phyloP scores from a whole-genome alignment of 495 filamentous ascomycete genomes.

The Penicillium crystallinum region DNA sequence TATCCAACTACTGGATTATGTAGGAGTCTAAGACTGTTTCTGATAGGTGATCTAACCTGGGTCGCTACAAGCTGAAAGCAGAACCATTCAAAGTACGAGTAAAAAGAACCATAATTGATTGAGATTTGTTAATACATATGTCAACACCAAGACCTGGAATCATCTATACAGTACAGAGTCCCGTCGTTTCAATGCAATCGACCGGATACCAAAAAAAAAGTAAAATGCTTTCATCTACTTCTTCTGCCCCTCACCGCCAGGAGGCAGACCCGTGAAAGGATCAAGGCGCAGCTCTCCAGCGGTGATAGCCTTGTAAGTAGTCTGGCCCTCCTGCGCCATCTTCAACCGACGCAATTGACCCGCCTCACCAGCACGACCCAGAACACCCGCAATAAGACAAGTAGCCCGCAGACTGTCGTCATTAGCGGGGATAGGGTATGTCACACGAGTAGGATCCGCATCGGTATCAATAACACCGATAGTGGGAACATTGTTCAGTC shows the following conservation, averaged over 20 bases:
- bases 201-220: constrained; percentile 12
- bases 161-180: constrained; percentile 36
- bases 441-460: constrained; percentile 86
- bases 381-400: constrained; percentile 73
- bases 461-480: constrained; percentile 95
- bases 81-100: background rate
- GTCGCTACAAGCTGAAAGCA: background rate
- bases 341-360: constrained; percentile 62
- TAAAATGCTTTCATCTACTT: constrained; percentile 5
- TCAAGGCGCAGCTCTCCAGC: constrained; percentile 21
- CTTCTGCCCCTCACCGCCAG: constrained; percentile 19
- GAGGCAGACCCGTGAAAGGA: constrained; percentile 22
- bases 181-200: constrained; percentile 21
- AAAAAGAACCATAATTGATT: constrained; percentile 1
- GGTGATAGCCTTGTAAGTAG: constrained; percentile 51
- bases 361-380: constrained; percentile 77
- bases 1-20: too few relatives aligned
- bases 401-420: constrained; percentile 87
- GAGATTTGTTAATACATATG: constrained; percentile 31
- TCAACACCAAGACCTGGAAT: constrained; percentile 23
- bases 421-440: constrained; percentile 94
- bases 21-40: too few relatives aligned
- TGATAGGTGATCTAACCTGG: background rate
- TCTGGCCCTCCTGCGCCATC: constrained; percentile 53
- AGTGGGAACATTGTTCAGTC: constrained; percentile 80